phyloP scores from a whole-genome alignment of 352 stramenopile genomes.

The Phytopythium sindhum region DNA sequence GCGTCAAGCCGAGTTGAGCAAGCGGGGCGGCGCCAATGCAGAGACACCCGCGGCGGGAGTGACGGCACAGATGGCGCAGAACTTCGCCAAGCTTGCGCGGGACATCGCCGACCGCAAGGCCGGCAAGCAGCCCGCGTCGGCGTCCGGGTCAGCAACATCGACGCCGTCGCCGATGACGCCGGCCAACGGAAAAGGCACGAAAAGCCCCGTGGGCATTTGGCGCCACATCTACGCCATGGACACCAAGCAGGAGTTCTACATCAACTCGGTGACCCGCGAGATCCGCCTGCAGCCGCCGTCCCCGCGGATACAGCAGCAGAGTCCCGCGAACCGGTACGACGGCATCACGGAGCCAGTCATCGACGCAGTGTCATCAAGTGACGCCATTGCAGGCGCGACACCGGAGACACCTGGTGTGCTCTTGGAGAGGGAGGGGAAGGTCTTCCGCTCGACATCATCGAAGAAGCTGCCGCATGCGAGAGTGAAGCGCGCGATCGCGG shows the following conservation, averaged over 20 bases:
- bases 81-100: constrained; percentile 70
- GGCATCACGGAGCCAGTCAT: constrained; percentile 22
- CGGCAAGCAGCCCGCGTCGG: constrained; percentile 22
- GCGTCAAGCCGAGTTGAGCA: constrained; percentile 32
- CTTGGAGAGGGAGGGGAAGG: constrained; percentile 7
- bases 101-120: constrained; percentile 64
- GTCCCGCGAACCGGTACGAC: constrained; percentile 50
- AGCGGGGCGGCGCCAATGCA: constrained; percentile 21
- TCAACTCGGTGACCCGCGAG: constrained; percentile 71
- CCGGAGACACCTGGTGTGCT: background rate
- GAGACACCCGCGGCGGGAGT: constrained; percentile 28
- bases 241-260: constrained; percentile 68
- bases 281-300: constrained; percentile 62
- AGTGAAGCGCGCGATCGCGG: constrained; percentile 32
- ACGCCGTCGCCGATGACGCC: constrained; percentile 6
- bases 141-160: constrained; percentile 14
- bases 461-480: constrained; percentile 19
- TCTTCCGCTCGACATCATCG: constrained; percentile 12
- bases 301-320: constrained; percentile 47
- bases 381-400: constrained; percentile 8
- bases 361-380: constrained; percentile 10
- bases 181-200: background rate
- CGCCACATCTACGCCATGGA: constrained; percentile 65
- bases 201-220: constrained; percentile 42
- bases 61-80: constrained; percentile 60